Evolutionary conservation across 2,329 filamentous ascomycete species (phyloP).

Genomic region (Talaromyces albobiverticillius): DNA sequence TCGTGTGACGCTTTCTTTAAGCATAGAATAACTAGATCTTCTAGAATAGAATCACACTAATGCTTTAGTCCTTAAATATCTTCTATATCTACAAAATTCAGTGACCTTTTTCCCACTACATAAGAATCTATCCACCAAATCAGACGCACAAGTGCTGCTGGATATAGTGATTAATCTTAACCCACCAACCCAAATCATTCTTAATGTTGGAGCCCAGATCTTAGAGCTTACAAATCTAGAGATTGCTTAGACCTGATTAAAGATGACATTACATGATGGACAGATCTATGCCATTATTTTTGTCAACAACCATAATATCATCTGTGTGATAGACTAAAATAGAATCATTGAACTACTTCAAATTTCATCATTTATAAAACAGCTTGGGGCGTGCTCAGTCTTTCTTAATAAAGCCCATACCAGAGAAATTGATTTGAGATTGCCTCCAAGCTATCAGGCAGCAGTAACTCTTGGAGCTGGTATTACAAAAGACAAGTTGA

Average conservation of each 20-base stretch:
- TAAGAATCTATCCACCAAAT: not conserved
- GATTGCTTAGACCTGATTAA: conserved; percentile 57
- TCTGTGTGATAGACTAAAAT: conserved; percentile 28
- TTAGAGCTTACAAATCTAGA: conserved; percentile 60
- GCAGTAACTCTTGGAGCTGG: conserved; percentile 65
- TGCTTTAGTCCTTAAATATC: conserved; percentile 59
- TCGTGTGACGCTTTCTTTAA: conserved; percentile 55
- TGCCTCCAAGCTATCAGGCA: conserved; percentile 59
- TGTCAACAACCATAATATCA: conserved; percentile 41
- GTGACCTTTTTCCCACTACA: conserved; percentile 8
- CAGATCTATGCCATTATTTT: conserved; percentile 53
- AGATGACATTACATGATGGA: conserved; percentile 13
- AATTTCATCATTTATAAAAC: conserved; percentile 56
- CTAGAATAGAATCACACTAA: conserved; percentile 61
- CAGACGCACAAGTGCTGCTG: conserved; percentile 42
- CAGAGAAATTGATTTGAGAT: conserved; percentile 64
- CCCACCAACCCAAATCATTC: conserved; percentile 54
- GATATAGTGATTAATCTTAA: conserved; percentile 39
- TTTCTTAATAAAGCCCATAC: conserved; percentile 72
- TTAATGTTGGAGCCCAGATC: conserved; percentile 70
- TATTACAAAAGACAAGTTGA: conserved; percentile 66
- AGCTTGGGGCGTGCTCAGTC: conserved; percentile 60
- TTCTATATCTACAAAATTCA: conserved; percentile 55
- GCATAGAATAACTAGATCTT: conserved; percentile 56
- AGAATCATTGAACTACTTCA: conserved; percentile 40